A percentile compares a stretch with the other conserved stretches of the same genome.
Evolutionary conservation across 1,284 basidiomycete species (phyloP).

Genomic region (Puccinia novopanici): DNA sequence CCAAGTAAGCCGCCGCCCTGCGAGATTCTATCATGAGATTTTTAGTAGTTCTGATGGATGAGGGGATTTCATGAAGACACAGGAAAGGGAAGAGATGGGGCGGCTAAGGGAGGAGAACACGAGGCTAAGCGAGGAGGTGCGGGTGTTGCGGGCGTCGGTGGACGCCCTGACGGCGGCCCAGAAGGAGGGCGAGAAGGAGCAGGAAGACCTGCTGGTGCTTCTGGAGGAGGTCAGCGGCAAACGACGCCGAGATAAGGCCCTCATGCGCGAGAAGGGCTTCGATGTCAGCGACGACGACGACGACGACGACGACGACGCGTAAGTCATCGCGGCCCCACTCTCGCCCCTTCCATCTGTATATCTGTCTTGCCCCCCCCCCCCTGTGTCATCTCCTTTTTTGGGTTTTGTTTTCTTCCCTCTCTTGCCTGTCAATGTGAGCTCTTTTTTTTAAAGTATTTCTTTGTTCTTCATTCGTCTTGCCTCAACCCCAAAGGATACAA

Average conservation of each 20-base stretch:
- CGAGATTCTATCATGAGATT: too few relatives aligned
- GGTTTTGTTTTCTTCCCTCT: too few relatives aligned
- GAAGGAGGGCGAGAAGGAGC: conserved; percentile 85
- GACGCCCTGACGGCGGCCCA: conserved; percentile 67
- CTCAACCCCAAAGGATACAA: too few relatives aligned
- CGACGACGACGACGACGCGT: conserved; percentile 69
- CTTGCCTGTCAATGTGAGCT: too few relatives aligned
- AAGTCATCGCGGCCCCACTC: background rate
- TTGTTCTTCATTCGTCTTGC: too few relatives aligned
- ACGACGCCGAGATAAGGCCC: conserved; percentile 75
- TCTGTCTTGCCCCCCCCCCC: too few relatives aligned
- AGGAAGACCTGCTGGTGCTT: conserved; percentile 88
- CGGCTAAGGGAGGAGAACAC: conserved; percentile 9
- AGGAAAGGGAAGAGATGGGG: conserved; percentile 44
- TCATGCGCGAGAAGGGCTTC: conserved; percentile 71
- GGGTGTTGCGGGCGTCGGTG: conserved; percentile 61
- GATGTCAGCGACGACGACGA: conserved; percentile 69
- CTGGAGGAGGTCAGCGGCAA: conserved; percentile 89
- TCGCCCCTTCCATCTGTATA: too few relatives aligned
- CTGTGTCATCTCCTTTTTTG: background rate
- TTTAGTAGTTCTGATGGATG: too few relatives aligned
- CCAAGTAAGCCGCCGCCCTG: background rate
- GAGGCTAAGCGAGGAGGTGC: conserved; percentile 3
- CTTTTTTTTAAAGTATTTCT: too few relatives aligned
- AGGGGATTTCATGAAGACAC: background rate